A percentile compares a stretch with the other conserved stretches of the same genome.
Evolutionary conservation across 345 rosid species (phyloP).

Genomic region (Aquilaria yunnanensis): DNA sequence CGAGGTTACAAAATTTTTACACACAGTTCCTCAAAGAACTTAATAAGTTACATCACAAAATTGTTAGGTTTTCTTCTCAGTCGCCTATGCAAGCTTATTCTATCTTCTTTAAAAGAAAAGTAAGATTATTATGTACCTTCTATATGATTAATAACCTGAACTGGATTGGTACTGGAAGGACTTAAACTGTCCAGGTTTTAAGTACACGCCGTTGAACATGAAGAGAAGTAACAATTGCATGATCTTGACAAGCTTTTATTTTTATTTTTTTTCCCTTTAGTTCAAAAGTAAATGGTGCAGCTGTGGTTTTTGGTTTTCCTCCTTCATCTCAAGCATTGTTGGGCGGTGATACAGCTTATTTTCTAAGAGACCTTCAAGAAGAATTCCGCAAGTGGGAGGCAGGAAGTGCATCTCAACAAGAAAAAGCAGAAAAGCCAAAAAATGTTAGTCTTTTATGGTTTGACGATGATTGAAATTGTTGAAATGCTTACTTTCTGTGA

Average conservation of each 20-base stretch:
- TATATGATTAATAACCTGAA: too few relatives aligned
- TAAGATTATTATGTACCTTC: too few relatives aligned
- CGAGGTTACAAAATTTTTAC: too few relatives aligned
- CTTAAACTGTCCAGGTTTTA: too few relatives aligned
- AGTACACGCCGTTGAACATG: neutral
- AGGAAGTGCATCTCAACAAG: constrained; percentile 50
- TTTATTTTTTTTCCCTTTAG: neutral
- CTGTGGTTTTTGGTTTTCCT: neutral
- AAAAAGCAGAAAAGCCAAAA: constrained; percentile 75
- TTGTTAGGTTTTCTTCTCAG: too few relatives aligned
- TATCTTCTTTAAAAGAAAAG: too few relatives aligned
- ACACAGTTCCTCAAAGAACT: too few relatives aligned
- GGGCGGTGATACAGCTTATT: constrained; percentile 55
- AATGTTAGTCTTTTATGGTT: neutral
- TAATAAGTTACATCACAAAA: too few relatives aligned
- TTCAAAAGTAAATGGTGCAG: neutral
- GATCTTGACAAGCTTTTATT: constrained; percentile 6
- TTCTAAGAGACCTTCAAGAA: constrained; percentile 87
- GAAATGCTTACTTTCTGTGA: too few relatives aligned
- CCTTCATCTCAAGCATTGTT: constrained; percentile 7
- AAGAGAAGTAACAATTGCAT: constrained; percentile 12
- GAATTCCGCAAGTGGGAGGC: constrained; percentile 88
- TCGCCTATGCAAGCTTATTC: too few relatives aligned
- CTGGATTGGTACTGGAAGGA: too few relatives aligned
- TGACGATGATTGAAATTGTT: neutral